phyloP scores from a whole-genome alignment of 1,284 basidiomycete species.

The Heterobasidion annosum region DNA sequence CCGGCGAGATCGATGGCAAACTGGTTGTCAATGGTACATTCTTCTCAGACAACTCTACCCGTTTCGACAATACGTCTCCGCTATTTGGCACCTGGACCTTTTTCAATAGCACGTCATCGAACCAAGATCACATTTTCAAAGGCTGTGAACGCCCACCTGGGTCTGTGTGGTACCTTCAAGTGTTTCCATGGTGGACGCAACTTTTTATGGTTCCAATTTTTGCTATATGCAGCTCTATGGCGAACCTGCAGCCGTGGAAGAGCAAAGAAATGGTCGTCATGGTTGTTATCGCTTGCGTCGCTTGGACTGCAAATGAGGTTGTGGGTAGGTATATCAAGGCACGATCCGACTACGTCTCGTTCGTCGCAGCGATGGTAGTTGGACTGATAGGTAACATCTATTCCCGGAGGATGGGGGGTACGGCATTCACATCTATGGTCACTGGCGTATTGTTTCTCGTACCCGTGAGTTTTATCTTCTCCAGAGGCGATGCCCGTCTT shows the following conservation, averaged over 20 bases:
- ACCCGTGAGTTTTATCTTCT: conserved; percentile 42
- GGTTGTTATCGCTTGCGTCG: conserved; percentile 77
- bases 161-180: conserved; percentile 73
- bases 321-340: conserved; percentile 83
- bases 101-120: conserved; percentile 39
- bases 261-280: conserved; percentile 72
- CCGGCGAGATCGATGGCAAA: conserved; percentile 37
- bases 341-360: conserved; percentile 74
- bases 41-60: conserved; percentile 52
- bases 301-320: conserved; percentile 70
- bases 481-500: conserved; percentile 8
- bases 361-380: conserved; percentile 82
- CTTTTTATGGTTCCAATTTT: conserved; percentile 78
- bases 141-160: conserved; percentile 63
- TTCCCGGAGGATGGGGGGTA: conserved; percentile 77
- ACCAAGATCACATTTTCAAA: conserved; percentile 36
- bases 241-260: conserved; percentile 69
- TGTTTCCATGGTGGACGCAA: conserved; percentile 69
- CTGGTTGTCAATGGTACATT: conserved; percentile 60
- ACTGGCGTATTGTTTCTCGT: conserved; percentile 82
- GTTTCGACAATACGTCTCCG: conserved; percentile 23
- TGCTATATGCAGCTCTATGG: conserved; percentile 63
- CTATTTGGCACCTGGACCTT: conserved; percentile 72
- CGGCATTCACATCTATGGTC: conserved; percentile 86
- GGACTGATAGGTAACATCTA: conserved; percentile 79